Base-by-base conservation (phyloP, 306 rosid genomes). In the Potentilla sterilis region DNA sequence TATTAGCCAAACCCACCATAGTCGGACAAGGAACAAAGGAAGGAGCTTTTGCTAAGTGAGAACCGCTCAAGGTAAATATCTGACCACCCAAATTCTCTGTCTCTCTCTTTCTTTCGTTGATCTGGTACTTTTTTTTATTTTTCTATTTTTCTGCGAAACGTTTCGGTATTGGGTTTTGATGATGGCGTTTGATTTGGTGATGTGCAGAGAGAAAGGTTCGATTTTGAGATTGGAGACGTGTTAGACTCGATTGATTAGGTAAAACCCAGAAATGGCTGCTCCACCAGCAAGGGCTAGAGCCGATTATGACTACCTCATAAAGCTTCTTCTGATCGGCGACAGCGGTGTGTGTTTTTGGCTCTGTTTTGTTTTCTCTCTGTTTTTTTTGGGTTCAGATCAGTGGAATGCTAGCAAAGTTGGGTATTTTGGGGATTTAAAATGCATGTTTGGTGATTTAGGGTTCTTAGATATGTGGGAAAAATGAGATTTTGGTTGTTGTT, bases 201-300 rank as follows among this genome's bases (percentile, higher is more conserved):
- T 19, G 51, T 74, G 78, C 78, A 74, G 78, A 74, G n/a, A 73
- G 58, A 74, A 63, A 61, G 46, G 7, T 61, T 61, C 38, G 47
- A 65, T n/a, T 62, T 74, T 61, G 59, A 74, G 47, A 28, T 3
- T 41, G 5, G 11, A 16, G 12, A 15, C 41, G 14, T 71, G 19
- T 79, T 54, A 48, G 61, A 57, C 75, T 83, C 69, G 54, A 78
- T 74, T 72, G 15, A 68, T 65, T 73, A 51, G 40, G 67, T 52
- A 9, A 40, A 16, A 77, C 72, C 73, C 75, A 54, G 43, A 42
- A 83, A 92, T 95, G 98, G 98, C 98, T 86, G 96, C 97, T 86
- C 98, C 97, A 85, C 92, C 96, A 64, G 92, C 97, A 75, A 92
- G 97, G 88, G 97, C 98, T 83, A 89, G 98, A 52, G 98, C 98